A percentile compares a stretch with the other conserved stretches of the same genome.
Conservation (phyloP, 805 yeast genomes). For the Brettanomyces nanus region DNA sequence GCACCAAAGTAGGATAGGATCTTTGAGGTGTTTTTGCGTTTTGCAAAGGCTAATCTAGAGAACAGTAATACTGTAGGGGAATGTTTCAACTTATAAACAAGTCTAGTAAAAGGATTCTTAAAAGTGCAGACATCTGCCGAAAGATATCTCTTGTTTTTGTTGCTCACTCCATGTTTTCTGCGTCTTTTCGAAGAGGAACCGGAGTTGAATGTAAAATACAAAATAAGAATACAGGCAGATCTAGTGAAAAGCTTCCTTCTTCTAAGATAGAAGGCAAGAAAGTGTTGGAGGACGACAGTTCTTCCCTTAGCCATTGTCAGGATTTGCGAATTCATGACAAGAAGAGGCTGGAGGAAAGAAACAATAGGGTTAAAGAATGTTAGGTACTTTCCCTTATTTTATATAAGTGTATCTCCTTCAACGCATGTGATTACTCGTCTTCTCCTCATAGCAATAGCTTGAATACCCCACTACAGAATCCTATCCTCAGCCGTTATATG, state of each 20-base stretch:
- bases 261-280: constrained; percentile 13
- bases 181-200: constrained; percentile 11
- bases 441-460: too few species aligned
- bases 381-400: too few species aligned
- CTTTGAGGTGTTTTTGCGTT: constrained; percentile 6
- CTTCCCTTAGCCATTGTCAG: background rate
- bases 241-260: constrained; percentile 17
- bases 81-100: constrained; percentile 3
- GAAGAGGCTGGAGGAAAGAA: too few species aligned
- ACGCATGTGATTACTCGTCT: too few species aligned
- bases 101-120: background rate
- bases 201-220: constrained; percentile 21
- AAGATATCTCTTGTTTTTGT: background rate
- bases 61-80: constrained; percentile 14
- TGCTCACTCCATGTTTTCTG: background rate
- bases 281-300: background rate
- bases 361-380: too few species aligned
- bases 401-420: too few species aligned
- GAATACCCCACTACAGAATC: too few species aligned
- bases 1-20: constrained; percentile 27
- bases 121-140: background rate
- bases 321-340: too few species aligned
- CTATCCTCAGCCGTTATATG: too few species aligned
- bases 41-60: constrained; percentile 9
- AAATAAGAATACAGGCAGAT: constrained; percentile 15